phyloP scores from a whole-genome alignment of 768 basidiomycete species.

The Tricholoma sp. region DNA sequence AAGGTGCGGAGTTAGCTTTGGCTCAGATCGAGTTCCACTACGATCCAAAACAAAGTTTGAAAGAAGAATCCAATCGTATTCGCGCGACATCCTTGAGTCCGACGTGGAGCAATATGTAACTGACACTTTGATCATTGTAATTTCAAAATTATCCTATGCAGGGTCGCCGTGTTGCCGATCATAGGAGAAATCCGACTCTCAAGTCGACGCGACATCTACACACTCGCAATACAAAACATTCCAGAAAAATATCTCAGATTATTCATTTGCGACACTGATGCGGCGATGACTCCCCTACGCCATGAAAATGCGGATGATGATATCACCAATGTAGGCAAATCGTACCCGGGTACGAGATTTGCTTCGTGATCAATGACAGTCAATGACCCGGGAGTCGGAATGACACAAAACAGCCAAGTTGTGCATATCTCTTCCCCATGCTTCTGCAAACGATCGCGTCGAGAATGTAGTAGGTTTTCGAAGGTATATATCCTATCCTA shows the following conservation, averaged over 20 bases:
- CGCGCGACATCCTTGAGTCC: too few relatives aligned
- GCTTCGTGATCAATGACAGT: neutral
- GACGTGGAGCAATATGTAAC: too few relatives aligned
- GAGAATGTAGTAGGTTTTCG: neutral
- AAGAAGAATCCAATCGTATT: too few relatives aligned
- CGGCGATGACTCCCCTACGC: neutral
- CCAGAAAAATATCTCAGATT: neutral
- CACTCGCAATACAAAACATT: neutral
- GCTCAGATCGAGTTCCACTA: neutral
- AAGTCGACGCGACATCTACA: neutral
- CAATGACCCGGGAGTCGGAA: neutral
- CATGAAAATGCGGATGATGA: neutral
- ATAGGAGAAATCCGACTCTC: neutral
- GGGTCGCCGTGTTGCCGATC: neutral
- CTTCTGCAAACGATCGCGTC: neutral
- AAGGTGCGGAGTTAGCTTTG: neutral
- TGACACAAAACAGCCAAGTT: neutral
- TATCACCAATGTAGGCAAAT: neutral
- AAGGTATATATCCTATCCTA: neutral
- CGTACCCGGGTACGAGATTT: neutral
- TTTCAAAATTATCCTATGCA: neutral
- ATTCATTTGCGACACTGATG: neutral
- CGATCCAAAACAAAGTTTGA: neutral
- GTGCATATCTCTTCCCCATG: neutral
- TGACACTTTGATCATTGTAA: neutral